Conservation (phyloP, 306 rosid genomes). For the Pyrus bretschneideri region DNA sequence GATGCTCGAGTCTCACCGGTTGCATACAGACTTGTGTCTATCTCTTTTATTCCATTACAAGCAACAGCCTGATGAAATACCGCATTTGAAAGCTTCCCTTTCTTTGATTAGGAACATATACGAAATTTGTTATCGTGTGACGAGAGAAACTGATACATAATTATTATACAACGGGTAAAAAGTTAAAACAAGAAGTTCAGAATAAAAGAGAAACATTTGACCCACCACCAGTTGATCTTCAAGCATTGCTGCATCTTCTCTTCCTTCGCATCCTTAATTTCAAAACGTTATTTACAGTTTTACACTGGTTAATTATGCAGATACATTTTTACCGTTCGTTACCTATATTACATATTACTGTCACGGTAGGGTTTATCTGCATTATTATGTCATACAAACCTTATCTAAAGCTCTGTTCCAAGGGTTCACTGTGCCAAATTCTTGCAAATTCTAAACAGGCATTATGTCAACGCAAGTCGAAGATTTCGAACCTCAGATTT, state of each 20-base stretch:
- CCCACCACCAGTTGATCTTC: background rate
- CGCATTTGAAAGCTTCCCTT: too few species aligned
- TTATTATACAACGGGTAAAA: too few species aligned
- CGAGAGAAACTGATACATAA: too few species aligned
- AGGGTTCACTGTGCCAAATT: too few species aligned
- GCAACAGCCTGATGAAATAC: background rate
- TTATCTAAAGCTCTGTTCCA: background rate
- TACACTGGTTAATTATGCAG: background rate
- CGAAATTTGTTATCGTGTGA: too few species aligned
- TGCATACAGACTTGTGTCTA: background rate
- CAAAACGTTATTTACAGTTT: background rate
- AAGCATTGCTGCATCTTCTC: too few species aligned
- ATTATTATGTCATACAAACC: background rate
- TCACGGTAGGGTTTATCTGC: background rate
- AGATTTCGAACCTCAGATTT: slow-evolving; percentile 74
- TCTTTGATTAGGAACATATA: too few species aligned
- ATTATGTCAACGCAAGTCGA: slow-evolving; percentile 54
- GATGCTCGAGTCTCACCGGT: background rate
- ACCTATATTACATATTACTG: too few species aligned
- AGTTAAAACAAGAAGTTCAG: too few species aligned
- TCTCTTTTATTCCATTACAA: too few species aligned
- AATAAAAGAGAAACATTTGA: too few species aligned
- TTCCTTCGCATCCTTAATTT: background rate
- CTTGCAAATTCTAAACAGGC: background rate
- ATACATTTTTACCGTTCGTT: background rate